Evolutionary conservation across 2,329 filamentous ascomycete genomes (phyloP).

Genomic region (Talaromyces rugulosus): DNA sequence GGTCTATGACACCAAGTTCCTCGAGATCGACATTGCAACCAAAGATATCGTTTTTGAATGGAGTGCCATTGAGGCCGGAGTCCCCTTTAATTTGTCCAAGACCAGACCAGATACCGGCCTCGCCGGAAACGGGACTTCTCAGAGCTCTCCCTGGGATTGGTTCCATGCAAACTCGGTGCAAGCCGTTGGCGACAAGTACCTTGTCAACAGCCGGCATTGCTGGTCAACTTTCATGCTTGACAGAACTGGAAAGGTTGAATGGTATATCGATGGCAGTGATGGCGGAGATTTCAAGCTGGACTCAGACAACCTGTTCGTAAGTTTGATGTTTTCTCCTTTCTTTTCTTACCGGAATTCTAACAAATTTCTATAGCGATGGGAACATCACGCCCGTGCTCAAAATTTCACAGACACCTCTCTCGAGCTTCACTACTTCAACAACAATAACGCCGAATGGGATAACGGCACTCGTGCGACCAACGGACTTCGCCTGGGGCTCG

Average conservation of each 20-base stretch:
- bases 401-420: no score
- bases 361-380: constrained; percentile 9
- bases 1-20: constrained; percentile 31
- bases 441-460: neutral
- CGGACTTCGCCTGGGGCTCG: constrained; percentile 9
- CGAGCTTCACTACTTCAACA: no score
- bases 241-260: neutral
- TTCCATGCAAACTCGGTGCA: constrained; percentile 13
- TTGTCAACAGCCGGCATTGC: constrained; percentile 8
- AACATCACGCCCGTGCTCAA: constrained; percentile 1
- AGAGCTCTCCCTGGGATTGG: constrained; percentile 12
- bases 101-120: no score
- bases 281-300: constrained; percentile 15
- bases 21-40: constrained; percentile 31
- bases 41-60: constrained; percentile 30
- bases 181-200: constrained; percentile 13
- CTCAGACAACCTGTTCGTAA: constrained; percentile 12
- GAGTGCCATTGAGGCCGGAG: constrained; percentile 28
- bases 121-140: neutral
- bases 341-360: neutral
- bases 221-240: constrained; percentile 3
- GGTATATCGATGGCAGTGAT: constrained; percentile 8
- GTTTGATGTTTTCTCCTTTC: constrained; percentile 2
- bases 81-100: neutral
- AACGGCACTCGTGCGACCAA: constrained; percentile 5